These are phyloP conservation scores for Claviceps sp. DNA, from an alignment of 2,329 filamentous ascomycete species.

Conservation along the genomic window DNA sequence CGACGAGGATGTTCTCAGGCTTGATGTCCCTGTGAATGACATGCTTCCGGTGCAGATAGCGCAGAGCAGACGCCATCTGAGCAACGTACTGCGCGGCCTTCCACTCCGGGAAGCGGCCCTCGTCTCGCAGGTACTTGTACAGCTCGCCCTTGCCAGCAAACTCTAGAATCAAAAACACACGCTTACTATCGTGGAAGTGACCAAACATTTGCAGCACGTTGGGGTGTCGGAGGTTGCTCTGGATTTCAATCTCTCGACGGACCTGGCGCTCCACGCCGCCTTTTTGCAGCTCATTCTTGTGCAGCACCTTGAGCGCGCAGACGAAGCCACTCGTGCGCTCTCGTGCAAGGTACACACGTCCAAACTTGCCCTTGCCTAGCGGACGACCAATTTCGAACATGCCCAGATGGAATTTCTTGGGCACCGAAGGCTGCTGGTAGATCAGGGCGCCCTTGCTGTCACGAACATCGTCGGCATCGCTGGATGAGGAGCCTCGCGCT, in stretches of 20 bases:
- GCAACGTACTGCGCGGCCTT: slow-evolving; percentile 60
- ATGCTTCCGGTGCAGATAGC: slow-evolving; percentile 18
- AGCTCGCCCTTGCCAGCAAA: slow-evolving; percentile 53
- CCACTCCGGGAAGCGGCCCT: slow-evolving; percentile 53
- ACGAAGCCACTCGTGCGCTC: slow-evolving; percentile 54
- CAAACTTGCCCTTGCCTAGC: slow-evolving; percentile 61
- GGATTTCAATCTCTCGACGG: slow-evolving; percentile 59
- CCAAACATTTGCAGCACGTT: slow-evolving; percentile 51
- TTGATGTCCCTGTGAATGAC: slow-evolving; percentile 22
- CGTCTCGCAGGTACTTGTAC: slow-evolving; percentile 57
- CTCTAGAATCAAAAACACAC: slow-evolving; percentile 59
- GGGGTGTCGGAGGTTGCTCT: slow-evolving; percentile 57
- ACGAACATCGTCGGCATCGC: slow-evolving; percentile 39
- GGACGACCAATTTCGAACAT: slow-evolving; percentile 69
- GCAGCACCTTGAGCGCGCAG: slow-evolving; percentile 58
- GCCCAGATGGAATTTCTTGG: slow-evolving; percentile 22
- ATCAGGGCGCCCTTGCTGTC: background rate
- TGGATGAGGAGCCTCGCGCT: slow-evolving; percentile 24
- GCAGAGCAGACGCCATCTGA: slow-evolving; percentile 44
- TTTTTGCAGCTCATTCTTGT: slow-evolving; percentile 56
- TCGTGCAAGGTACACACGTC: slow-evolving; percentile 57
- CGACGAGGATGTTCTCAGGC: slow-evolving; percentile 29
- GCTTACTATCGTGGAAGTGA: slow-evolving; percentile 59
- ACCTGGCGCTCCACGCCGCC: slow-evolving; percentile 58
- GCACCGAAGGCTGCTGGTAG: slow-evolving; percentile 3